A percentile compares a stretch with the other conserved stretches of the same genome.
These are phyloP conservation scores for Fomes fomentarius DNA, from an alignment of 1,284 basidiomycete genomes.

Conservation along the genomic window DNA sequence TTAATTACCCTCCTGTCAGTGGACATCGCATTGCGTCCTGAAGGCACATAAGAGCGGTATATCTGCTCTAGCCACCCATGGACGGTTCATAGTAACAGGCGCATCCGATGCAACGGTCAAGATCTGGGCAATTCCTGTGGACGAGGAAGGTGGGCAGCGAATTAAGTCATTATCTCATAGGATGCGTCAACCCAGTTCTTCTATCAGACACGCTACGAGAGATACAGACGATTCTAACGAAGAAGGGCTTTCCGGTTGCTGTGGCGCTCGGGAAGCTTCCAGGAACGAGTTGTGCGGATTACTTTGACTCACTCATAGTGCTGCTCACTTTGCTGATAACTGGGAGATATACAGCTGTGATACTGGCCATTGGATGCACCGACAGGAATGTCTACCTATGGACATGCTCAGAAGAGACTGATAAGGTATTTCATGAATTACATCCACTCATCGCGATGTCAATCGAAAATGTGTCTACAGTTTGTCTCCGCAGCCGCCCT, in stretches of 20 bases:
- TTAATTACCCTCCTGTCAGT: slow-evolving; percentile 46
- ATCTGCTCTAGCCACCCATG: slow-evolving; percentile 60
- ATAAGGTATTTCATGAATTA: slow-evolving; percentile 27
- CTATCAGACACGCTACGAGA: slow-evolving; percentile 47
- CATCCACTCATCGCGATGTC: slow-evolving; percentile 1
- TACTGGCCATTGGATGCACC: slow-evolving; percentile 81
- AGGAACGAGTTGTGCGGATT: slow-evolving; percentile 56
- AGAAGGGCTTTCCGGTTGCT: slow-evolving; percentile 78
- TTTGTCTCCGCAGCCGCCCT: slow-evolving; percentile 63
- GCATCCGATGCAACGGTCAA: slow-evolving; percentile 80
- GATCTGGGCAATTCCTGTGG: slow-evolving; percentile 58
- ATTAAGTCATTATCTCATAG: slow-evolving; percentile 5
- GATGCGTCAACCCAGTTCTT: not conserved
- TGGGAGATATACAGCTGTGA: slow-evolving; percentile 55
- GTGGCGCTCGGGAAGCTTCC: slow-evolving; percentile 70
- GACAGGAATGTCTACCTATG: slow-evolving; percentile 79
- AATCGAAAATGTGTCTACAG: slow-evolving; percentile 36
- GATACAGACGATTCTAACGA: slow-evolving; percentile 63
- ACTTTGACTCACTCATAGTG: too few species aligned
- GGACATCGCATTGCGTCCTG: slow-evolving; percentile 44
- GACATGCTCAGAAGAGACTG: slow-evolving; percentile 62
- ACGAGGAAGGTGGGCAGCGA: slow-evolving; percentile 32
- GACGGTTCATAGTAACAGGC: slow-evolving; percentile 65
- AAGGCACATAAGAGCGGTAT: slow-evolving; percentile 72
- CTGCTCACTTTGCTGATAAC: not conserved